These are phyloP conservation scores for Agrostemma githago DNA, from an alignment of 148 eudicot genomes.

Conservation along the genomic window DNA sequence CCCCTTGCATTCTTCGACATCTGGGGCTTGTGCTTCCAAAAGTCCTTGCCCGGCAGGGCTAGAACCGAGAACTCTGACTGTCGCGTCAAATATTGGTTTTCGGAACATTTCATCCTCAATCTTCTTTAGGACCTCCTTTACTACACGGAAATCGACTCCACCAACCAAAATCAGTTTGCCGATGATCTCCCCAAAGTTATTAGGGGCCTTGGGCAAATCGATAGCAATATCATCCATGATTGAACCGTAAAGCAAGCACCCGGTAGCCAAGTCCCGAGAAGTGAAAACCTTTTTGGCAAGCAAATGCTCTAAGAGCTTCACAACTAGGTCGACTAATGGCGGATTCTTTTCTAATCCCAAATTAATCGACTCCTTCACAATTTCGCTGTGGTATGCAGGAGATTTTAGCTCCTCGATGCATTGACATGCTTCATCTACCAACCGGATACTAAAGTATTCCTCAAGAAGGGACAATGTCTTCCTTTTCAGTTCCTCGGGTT, in stretches of 20 bases:
- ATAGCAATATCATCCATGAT: slow-evolving; percentile 72
- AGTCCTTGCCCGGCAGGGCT: slow-evolving; percentile 45
- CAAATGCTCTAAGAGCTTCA: slow-evolving; percentile 63
- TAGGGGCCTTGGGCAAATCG: slow-evolving; percentile 90
- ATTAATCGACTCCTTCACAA: slow-evolving; percentile 72
- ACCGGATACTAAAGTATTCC: slow-evolving; percentile 65
- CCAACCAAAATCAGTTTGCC: slow-evolving; percentile 57
- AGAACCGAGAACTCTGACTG: slow-evolving; percentile 33
- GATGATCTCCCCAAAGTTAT: slow-evolving; percentile 68
- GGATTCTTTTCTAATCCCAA: slow-evolving; percentile 72
- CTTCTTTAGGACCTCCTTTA: slow-evolving; percentile 52
- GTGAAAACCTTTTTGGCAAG: slow-evolving; percentile 50
- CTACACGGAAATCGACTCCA: slow-evolving; percentile 49
- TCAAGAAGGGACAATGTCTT: slow-evolving; percentile 64
- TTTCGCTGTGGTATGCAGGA: slow-evolving; percentile 60
- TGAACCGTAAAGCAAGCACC: slow-evolving; percentile 60
- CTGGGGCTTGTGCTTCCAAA: slow-evolving; percentile 62
- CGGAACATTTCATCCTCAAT: slow-evolving; percentile 56
- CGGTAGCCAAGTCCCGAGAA: slow-evolving; percentile 45
- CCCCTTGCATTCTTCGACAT: slow-evolving; percentile 62
- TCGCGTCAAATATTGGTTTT: slow-evolving; percentile 52
- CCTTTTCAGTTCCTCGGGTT: slow-evolving; percentile 41
- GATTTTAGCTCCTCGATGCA: slow-evolving; percentile 72
- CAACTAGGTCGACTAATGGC: slow-evolving; percentile 60
- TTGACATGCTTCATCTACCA: slow-evolving; percentile 73